phyloP scores from a whole-genome alignment of 192 early-diverging fungal species.

The Coemansia sp. region DNA sequence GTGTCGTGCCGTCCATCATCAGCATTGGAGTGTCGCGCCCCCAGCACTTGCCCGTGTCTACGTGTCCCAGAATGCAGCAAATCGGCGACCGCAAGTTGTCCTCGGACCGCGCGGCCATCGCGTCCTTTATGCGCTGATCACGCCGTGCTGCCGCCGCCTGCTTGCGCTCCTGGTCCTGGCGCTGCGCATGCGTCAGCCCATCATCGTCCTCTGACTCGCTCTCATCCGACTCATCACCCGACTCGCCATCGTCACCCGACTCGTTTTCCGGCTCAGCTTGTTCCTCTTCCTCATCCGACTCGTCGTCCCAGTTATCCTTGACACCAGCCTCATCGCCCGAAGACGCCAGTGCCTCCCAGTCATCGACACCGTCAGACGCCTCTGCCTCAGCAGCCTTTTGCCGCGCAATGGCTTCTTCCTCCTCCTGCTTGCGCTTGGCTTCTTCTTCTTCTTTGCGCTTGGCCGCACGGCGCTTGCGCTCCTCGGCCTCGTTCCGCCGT shows the following conservation, averaged over 20 bases:
- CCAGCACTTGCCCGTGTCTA: conserved; percentile 84
- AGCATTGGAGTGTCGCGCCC: conserved; percentile 51
- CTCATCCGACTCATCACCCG: conserved; percentile 51
- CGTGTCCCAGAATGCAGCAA: conserved; percentile 98
- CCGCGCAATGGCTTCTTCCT: conserved; percentile 51
- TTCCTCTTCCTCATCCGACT: conserved; percentile 38
- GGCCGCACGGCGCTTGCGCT: conserved; percentile 42
- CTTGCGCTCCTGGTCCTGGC: conserved; percentile 65
- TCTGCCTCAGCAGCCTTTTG: conserved; percentile 59
- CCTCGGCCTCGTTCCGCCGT: conserved; percentile 35
- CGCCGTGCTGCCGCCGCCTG: conserved; percentile 78
- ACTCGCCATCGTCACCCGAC: conserved; percentile 59
- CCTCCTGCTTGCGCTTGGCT: conserved; percentile 36
- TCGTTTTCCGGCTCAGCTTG: conserved; percentile 17
- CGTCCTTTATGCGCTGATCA: conserved; percentile 68
- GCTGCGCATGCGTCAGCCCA: conserved; percentile 64
- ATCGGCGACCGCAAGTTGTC: conserved; percentile 96
- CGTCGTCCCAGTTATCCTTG: conserved; percentile 44
- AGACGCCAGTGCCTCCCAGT: conserved; percentile 46
- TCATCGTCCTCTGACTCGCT: conserved; percentile 59
- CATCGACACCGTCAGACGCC: conserved; percentile 56
- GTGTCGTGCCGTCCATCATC: conserved; percentile 51
- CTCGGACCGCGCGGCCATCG: conserved; percentile 78
- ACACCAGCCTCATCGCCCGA: conserved; percentile 43
- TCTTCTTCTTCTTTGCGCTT: conserved; percentile 46